phyloP scores from a whole-genome alignment of 2,329 filamentous ascomycete species.

The Botryosphaeria dothidea region DNA sequence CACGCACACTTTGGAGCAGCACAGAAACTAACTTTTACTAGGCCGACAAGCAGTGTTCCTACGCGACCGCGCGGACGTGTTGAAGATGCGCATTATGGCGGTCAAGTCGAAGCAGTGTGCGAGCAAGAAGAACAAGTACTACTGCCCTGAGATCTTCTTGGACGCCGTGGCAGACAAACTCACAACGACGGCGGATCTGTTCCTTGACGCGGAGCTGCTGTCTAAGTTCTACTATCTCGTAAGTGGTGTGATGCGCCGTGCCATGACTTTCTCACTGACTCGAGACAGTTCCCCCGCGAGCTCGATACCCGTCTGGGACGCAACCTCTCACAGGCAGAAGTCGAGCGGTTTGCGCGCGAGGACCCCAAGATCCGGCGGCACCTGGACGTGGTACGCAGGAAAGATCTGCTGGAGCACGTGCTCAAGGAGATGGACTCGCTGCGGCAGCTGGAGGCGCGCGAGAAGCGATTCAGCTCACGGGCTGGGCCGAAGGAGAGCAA shows the following conservation, averaged over 20 bases:
- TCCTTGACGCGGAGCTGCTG: constrained; percentile 94
- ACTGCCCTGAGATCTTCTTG: constrained; percentile 97
- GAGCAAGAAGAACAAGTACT: constrained; percentile 84
- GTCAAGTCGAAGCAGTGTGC: constrained; percentile 90
- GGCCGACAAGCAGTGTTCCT: constrained; percentile 93
- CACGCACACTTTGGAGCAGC: background rate
- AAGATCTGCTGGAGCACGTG: constrained; percentile 90
- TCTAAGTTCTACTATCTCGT: constrained; percentile 94
- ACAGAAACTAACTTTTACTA: constrained; percentile 38
- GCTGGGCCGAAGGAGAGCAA: constrained; percentile 29
- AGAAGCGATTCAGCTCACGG: constrained; percentile 51
- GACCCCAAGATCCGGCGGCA: constrained; percentile 88
- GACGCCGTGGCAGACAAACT: constrained; percentile 95
- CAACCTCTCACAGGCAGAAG: constrained; percentile 73
- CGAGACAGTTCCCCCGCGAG: constrained; percentile 75
- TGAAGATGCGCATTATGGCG: constrained; percentile 86
- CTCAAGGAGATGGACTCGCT: constrained; percentile 94
- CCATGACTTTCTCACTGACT: constrained; percentile 3
- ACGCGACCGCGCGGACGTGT: constrained; percentile 83
- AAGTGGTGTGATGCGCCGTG: constrained; percentile 21
- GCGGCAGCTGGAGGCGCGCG: constrained; percentile 76
- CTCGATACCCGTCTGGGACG: constrained; percentile 84
- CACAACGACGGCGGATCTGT: constrained; percentile 90
- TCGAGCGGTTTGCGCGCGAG: constrained; percentile 89
- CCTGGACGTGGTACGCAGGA: constrained; percentile 86